These are phyloP conservation scores for Coix lacrymajobi DNA, from an alignment of 176 grass and related monocot genomes.

Conservation along the genomic window DNA sequence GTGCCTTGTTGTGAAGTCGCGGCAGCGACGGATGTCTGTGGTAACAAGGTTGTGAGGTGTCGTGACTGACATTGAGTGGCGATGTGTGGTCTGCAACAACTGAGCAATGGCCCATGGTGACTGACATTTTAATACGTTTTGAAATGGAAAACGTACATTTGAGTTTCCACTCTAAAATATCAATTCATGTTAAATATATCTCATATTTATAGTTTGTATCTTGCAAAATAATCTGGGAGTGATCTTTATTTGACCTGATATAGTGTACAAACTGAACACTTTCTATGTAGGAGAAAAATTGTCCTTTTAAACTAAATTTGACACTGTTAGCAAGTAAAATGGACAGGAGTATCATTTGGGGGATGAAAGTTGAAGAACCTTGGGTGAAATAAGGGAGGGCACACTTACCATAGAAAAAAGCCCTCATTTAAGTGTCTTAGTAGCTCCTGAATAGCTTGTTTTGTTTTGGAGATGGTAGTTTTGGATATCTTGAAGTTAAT, in stretches of 20 bases:
- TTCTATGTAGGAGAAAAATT: background rate
- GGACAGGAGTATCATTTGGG: background rate
- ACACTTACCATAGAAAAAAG: background rate
- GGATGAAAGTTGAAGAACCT: background rate
- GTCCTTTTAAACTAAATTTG: background rate
- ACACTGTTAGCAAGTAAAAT: background rate
- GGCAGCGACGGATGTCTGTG: background rate
- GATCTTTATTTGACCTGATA: background rate
- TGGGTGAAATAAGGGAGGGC: background rate
- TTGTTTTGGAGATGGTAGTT: slow-evolving; percentile 19
- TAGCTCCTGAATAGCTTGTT: background rate
- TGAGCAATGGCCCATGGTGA: background rate
- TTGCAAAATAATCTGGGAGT: background rate
- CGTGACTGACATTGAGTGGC: background rate
- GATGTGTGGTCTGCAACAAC: background rate
- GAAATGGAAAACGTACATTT: background rate
- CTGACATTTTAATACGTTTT: no score
- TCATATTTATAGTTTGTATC: background rate
- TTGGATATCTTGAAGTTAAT: background rate
- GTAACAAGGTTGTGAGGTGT: background rate
- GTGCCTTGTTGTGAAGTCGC: background rate
- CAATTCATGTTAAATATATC: background rate
- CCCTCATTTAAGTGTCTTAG: background rate
- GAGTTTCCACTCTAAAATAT: background rate
- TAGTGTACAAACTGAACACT: background rate